Evolutionary conservation across 495 filamentous ascomycete species (phyloP).

Genomic region (Ascodesmis nigricans): DNA sequence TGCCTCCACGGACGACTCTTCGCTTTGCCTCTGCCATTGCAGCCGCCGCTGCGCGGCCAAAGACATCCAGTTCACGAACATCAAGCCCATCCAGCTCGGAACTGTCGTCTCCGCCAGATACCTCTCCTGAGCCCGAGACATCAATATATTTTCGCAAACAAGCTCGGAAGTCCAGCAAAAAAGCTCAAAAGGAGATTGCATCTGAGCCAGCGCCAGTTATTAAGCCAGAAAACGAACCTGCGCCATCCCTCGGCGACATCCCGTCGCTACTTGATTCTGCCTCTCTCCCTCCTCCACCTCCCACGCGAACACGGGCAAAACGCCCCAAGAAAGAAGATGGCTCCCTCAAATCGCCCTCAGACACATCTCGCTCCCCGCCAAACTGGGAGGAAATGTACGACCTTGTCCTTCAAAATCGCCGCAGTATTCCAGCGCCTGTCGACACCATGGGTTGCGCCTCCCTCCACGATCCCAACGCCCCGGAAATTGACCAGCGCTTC

Average conservation of each 20-base stretch:
- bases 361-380: conserved; percentile 32
- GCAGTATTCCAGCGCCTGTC: conserved; percentile 56
- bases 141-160: neutral
- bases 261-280: neutral
- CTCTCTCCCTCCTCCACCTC: neutral
- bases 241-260: conserved; percentile 1
- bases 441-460: conserved; percentile 96
- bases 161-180: neutral
- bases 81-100: conserved; percentile 1
- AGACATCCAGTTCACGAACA: neutral
- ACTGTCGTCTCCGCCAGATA: conserved; percentile 1
- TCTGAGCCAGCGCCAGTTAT: neutral
- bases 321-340: neutral
- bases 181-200: neutral
- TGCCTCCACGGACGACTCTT: too few relatives aligned
- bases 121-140: neutral
- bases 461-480: conserved; percentile 33
- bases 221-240: neutral
- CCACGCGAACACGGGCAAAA: neutral
- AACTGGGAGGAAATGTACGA: conserved; percentile 74
- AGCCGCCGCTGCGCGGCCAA: neutral
- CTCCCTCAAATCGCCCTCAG: neutral
- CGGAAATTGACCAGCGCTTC: conserved; percentile 44
- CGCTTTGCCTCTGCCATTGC: too few relatives aligned
- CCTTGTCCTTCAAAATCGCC: conserved; percentile 57